These are phyloP conservation scores for Colletotrichum limetticola DNA, from an alignment of 2,329 filamentous ascomycete genomes.

Conservation along the genomic window DNA sequence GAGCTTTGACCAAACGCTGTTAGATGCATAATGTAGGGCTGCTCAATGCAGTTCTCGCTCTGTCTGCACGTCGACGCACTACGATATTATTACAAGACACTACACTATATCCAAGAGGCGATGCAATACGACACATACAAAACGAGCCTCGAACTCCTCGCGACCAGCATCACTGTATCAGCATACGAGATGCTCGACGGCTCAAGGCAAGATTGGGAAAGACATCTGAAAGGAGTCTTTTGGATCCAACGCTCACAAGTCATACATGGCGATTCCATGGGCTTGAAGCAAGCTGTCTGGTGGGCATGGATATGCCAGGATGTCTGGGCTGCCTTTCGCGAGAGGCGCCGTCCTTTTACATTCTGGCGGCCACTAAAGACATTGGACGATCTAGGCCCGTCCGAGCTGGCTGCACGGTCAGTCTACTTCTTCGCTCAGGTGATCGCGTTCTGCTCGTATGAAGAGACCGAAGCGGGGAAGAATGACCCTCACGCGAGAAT, in stretches of 20 bases:
- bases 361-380: conserved; percentile 66
- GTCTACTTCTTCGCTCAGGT: conserved; percentile 66
- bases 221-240: conserved; percentile 72
- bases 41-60: conserved; percentile 42
- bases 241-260: conserved; percentile 73
- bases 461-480: conserved; percentile 22
- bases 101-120: conserved; percentile 70
- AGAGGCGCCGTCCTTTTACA: conserved; percentile 64
- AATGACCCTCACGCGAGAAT: conserved; percentile 55
- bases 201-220: conserved; percentile 65
- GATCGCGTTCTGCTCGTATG: conserved; percentile 66
- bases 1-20: no score
- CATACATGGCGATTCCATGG: conserved; percentile 68
- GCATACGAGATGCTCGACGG: conserved; percentile 75
- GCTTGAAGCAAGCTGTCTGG: conserved; percentile 69
- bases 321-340: conserved; percentile 71
- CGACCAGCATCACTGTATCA: conserved; percentile 69
- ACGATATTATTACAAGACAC: conserved; percentile 71
- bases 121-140: conserved; percentile 69
- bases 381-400: conserved; percentile 56
- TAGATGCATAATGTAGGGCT: conserved; percentile 40
- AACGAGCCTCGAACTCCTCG: conserved; percentile 66
- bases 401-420: conserved; percentile 64
- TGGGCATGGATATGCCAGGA: conserved; percentile 75
- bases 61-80: conserved; percentile 40